Base-by-base conservation (phyloP, 805 yeast genomes). In the Yamadazyma takamatsuzukensis region DNA sequence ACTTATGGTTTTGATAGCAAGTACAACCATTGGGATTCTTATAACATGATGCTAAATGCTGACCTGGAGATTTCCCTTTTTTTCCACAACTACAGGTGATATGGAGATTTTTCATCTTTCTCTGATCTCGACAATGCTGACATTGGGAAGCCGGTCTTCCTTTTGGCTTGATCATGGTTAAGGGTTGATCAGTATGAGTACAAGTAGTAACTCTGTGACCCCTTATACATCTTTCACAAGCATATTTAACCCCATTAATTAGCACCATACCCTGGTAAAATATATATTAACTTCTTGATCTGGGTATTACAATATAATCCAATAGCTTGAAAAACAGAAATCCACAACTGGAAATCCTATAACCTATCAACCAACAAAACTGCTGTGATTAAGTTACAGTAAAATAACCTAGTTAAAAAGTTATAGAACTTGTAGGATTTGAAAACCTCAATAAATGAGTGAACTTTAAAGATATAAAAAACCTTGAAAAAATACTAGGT, bases 171-270 rank as follows among this genome's bases (percentile, higher is more conserved):
- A 93, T 90, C 84, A 83, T 83, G 54, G 84, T 81, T 45, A 93
- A 64, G 4, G 95, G 94, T 51, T 85, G 86, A 45, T 93, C 96
- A 0, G 89, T 78, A 56, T 93, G 98, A 27, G 82, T 80, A 59
- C 98, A 93, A 2, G 95, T 78, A 1, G 96, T 84, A 28, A 90
- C 98, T 33, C 98, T 69, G 53, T 93, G 98, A 27, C 98, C 98
- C 40, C 98, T 72, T 30, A 93, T 89, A 59, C 98, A 90, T 39
- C 96, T 68, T 47, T 88, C 95, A 57, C 98, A 90, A 38, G 98
- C 97, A 59, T 88, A 90, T 54, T 93, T 90, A 44, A 85, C 81
- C 23, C 97, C 97, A 49, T 88, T 86, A 32, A 90, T 80, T 33
- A 86, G 68, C 36, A 90, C 96, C 97, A 89, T 90, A 15, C 15